phyloP scores from a whole-genome alignment of 306 rosid species.

The Erythrophleum fordii region DNA sequence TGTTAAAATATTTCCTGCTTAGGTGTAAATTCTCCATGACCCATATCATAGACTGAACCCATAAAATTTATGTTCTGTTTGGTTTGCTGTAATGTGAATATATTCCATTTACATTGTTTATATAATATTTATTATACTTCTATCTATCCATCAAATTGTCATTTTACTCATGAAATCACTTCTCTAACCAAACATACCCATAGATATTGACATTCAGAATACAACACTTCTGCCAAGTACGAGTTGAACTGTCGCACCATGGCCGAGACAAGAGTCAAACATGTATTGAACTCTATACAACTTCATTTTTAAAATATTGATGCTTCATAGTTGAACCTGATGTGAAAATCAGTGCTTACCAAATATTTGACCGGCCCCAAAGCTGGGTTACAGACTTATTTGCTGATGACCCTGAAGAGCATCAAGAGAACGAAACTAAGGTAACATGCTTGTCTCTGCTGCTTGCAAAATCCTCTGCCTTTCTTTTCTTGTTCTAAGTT shows the following conservation, averaged over 20 bases:
- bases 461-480: conserved; percentile 39
- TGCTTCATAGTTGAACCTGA: not conserved
- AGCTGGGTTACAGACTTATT: conserved; percentile 16
- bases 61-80: too few relatives aligned
- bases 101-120: too few relatives aligned
- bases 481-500: conserved; percentile 58
- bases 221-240: not conserved
- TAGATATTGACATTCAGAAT: not conserved
- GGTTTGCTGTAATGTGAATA: too few relatives aligned
- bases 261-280: not conserved
- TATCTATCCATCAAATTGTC: too few relatives aligned
- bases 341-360: not conserved
- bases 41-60: not conserved
- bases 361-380: not conserved
- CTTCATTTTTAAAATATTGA: not conserved
- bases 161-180: too few relatives aligned
- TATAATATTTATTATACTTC: too few relatives aligned
- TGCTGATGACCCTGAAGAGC: conserved; percentile 12
- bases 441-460: conserved; percentile 43
- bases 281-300: not conserved
- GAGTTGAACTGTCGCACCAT: not conserved
- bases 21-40: not conserved
- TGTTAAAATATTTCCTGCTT: not conserved
- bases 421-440: conserved; percentile 24
- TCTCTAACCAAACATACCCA: too few relatives aligned